Percentiles rank a stretch among this genome's conserved stretches.
Evolutionary conservation across 2,329 filamentous ascomycete genomes (phyloP).

Genomic region (Ascochyta pisi): DNA sequence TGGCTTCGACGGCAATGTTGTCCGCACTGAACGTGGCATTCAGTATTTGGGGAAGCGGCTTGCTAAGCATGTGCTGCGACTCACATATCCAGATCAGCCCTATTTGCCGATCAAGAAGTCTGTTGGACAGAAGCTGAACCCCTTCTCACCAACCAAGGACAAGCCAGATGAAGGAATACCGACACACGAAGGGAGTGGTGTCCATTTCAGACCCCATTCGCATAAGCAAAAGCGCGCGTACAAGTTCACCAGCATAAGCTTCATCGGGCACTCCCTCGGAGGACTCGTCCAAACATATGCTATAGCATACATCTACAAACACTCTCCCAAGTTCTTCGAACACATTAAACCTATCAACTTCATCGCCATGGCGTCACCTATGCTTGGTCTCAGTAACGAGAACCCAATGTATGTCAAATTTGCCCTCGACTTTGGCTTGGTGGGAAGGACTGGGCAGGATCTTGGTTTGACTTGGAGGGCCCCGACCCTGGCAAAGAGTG

Average conservation of each 20-base stretch:
- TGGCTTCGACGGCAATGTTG: slow-evolving; percentile 88
- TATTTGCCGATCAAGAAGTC: slow-evolving; percentile 72
- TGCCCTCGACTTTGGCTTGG: slow-evolving; percentile 92
- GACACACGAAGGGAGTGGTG: slow-evolving; percentile 67
- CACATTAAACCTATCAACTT: slow-evolving; percentile 89
- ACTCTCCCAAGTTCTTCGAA: slow-evolving; percentile 89
- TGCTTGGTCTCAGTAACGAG: slow-evolving; percentile 92
- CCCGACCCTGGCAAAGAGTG: slow-evolving; percentile 81
- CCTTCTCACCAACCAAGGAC: slow-evolving; percentile 53
- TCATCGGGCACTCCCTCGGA: slow-evolving; percentile 89
- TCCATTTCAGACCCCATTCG: slow-evolving; percentile 57
- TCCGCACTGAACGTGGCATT: slow-evolving; percentile 90
- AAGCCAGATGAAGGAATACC: slow-evolving; percentile 57
- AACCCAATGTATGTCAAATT: slow-evolving; percentile 98
- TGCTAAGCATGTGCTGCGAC: slow-evolving; percentile 85
- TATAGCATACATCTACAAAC: slow-evolving; percentile 94
- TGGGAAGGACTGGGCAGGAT: slow-evolving; percentile 95
- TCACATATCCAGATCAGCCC: slow-evolving; percentile 94
- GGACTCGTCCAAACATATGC: slow-evolving; percentile 92
- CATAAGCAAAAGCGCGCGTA: slow-evolving; percentile 67
- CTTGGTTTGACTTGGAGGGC: slow-evolving; percentile 93
- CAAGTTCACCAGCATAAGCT: slow-evolving; percentile 91
- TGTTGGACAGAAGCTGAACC: slow-evolving; percentile 57
- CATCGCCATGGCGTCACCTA: slow-evolving; percentile 83
- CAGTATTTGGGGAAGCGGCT: slow-evolving; percentile 96